A percentile compares a stretch with the other conserved stretches of the same genome.
These are phyloP conservation scores for Casaregolazyma suthepensis DNA, from an alignment of 1,139 yeast genomes.

Conservation along the genomic window DNA sequence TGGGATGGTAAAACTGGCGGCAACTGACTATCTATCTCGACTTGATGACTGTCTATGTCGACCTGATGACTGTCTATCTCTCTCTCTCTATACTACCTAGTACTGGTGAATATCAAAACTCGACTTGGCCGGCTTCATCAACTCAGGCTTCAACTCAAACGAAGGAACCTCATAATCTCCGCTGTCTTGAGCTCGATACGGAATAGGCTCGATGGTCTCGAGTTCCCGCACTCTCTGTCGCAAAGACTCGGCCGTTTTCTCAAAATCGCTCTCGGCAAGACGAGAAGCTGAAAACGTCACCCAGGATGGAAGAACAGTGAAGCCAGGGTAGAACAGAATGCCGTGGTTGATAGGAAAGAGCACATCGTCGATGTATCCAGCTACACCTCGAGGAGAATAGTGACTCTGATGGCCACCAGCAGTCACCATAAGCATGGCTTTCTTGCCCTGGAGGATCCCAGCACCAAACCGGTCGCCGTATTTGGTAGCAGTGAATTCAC, in stretches of 20 bases:
- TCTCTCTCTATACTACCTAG: not conserved
- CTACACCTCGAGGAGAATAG: conserved; percentile 1
- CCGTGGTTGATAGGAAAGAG: conserved; percentile 1
- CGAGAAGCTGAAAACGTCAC: not conserved
- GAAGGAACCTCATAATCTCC: conserved; percentile 3
- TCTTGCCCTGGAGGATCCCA: conserved; percentile 3
- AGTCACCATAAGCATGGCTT: conserved; percentile 4
- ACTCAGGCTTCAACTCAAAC: not conserved
- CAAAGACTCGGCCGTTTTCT: not conserved
- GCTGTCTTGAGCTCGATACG: not conserved
- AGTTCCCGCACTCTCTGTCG: not conserved
- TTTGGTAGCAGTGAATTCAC: not conserved
- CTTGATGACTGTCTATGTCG: no score
- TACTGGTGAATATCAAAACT: conserved; percentile 1
- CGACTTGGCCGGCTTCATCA: not conserved
- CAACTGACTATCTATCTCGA: no score
- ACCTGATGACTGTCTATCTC: no score
- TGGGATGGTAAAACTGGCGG: no score
- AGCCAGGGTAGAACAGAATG: conserved; percentile 3
- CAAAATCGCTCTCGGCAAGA: not conserved
- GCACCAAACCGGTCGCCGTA: conserved; percentile 7
- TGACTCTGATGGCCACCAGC: conserved; percentile 1
- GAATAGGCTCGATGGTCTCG: conserved; percentile 2
- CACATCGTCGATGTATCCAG: conserved; percentile 4
- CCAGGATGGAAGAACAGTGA: conserved; percentile 4